These are phyloP conservation scores for Arthromyces matolae DNA, from an alignment of 768 basidiomycete species.

Conservation along the genomic window DNA sequence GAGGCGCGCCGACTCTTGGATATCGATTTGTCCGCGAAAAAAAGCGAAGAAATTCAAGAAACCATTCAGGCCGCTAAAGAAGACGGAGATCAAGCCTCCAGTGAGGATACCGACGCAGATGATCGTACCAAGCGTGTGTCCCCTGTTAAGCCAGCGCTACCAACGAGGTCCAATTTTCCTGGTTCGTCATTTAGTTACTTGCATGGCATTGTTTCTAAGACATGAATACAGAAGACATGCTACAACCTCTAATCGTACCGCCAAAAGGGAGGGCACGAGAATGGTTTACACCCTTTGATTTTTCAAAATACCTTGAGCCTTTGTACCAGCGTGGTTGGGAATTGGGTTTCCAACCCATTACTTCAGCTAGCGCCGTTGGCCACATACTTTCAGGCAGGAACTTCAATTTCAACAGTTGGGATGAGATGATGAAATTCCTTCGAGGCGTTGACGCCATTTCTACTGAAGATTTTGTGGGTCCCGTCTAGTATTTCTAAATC, in stretches of 20 bases:
- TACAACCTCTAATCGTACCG: conserved; percentile 21
- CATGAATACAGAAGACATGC: not conserved
- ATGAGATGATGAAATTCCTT: conserved; percentile 18
- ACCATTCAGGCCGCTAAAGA: too few species aligned
- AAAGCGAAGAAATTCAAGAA: too few species aligned
- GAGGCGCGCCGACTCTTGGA: too few species aligned
- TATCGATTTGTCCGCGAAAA: too few species aligned
- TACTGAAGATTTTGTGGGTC: conserved; percentile 28
- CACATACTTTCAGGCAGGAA: conserved; percentile 12
- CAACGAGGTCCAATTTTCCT: too few species aligned
- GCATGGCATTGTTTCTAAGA: too few species aligned
- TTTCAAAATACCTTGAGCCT: conserved; percentile 32
- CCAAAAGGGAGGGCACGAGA: not conserved
- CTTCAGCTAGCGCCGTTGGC: not conserved
- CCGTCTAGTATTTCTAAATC: not conserved
- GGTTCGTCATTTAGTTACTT: too few species aligned
- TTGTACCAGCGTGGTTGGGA: conserved; percentile 31
- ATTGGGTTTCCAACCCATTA: not conserved
- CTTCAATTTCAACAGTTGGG: conserved; percentile 19
- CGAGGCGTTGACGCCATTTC: conserved; percentile 12
- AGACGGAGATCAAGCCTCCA: too few species aligned
- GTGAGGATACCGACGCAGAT: too few species aligned
- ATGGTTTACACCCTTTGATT: conserved; percentile 29
- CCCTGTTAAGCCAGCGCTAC: too few species aligned
- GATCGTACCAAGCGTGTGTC: too few species aligned